phyloP scores from a whole-genome alignment of 139 green algal genomes.

The Chlorella sp. region DNA sequence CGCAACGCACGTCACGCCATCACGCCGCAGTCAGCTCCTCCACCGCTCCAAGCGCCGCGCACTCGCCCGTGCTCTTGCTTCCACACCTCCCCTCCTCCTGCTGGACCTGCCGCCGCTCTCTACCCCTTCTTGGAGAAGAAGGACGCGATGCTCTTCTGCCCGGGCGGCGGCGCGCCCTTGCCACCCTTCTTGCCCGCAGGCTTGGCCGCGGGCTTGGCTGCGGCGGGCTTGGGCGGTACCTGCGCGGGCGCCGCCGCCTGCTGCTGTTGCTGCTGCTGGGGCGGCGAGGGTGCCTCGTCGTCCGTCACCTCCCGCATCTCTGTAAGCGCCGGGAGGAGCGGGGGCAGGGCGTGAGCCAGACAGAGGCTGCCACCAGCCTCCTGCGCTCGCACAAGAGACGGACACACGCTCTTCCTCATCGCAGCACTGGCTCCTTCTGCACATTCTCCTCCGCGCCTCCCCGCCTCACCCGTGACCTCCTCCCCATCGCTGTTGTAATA shows the following conservation, averaged over 20 bases:
- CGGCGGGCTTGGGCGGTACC: not conserved
- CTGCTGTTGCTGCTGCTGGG: slow-evolving; percentile 12
- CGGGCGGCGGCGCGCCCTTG: slow-evolving; percentile 13
- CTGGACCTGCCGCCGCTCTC: too few relatives aligned
- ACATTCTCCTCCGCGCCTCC: too few relatives aligned
- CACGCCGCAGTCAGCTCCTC: too few relatives aligned
- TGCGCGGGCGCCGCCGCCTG: not conserved
- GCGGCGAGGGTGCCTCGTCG: slow-evolving; percentile 9
- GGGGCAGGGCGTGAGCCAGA: too few relatives aligned
- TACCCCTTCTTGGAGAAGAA: slow-evolving; percentile 43
- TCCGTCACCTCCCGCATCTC: slow-evolving; percentile 29
- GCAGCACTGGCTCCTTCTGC: too few relatives aligned
- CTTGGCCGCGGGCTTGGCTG: slow-evolving; percentile 13
- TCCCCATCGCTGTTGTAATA: slow-evolving; percentile 55
- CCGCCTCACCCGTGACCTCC: slow-evolving; percentile 43
- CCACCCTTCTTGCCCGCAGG: slow-evolving; percentile 25
- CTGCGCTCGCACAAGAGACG: not conserved
- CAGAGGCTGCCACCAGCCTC: not conserved
- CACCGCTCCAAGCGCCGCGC: too few relatives aligned
- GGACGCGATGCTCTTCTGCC: slow-evolving; percentile 28
- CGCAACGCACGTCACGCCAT: too few relatives aligned
- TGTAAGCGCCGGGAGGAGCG: not conserved
- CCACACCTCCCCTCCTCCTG: too few relatives aligned
- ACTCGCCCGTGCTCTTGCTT: too few relatives aligned
- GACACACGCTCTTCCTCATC: not conserved